Evolutionary conservation across 768 basidiomycete species (phyloP).

Genomic region (Boletus rufocinnamomeus): DNA sequence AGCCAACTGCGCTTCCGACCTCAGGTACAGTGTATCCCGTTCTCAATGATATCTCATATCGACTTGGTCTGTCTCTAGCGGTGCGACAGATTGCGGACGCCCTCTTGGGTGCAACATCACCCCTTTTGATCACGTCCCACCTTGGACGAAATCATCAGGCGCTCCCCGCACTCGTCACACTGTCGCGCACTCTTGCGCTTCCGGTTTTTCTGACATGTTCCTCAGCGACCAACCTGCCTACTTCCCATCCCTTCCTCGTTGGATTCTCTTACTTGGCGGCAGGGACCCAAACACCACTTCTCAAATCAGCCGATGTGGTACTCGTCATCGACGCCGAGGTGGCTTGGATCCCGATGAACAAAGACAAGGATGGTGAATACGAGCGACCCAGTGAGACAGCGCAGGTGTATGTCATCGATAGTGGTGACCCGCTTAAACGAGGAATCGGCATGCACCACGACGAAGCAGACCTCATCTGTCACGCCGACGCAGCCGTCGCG

Average conservation of each 20-base stretch:
- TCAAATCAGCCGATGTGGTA: constrained; percentile 60
- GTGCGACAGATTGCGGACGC: constrained; percentile 46
- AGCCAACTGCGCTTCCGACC: constrained; percentile 49
- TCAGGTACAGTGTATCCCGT: constrained; percentile 30
- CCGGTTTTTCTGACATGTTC: constrained; percentile 56
- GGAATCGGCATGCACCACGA: constrained; percentile 49
- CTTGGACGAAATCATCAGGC: constrained; percentile 56
- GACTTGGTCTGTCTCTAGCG: constrained; percentile 21
- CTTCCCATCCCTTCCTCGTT: constrained; percentile 54
- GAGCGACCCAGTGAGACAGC: constrained; percentile 44
- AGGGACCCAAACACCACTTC: constrained; percentile 46
- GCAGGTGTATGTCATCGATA: constrained; percentile 60
- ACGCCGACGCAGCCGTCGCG: constrained; percentile 55
- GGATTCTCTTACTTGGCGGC: constrained; percentile 53
- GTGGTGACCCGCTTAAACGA: constrained; percentile 61
- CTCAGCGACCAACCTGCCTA: constrained; percentile 53
- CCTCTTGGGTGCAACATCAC: constrained; percentile 50
- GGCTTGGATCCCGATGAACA: constrained; percentile 61
- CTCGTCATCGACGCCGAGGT: constrained; percentile 66
- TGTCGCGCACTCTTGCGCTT: constrained; percentile 55
- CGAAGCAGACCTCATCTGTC: constrained; percentile 58
- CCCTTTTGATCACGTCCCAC: constrained; percentile 66
- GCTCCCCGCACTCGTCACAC: constrained; percentile 43
- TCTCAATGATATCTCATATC: neutral
- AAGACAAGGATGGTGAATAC: constrained; percentile 32